Percentiles rank a stretch among this genome's conserved stretches.
Conservation (phyloP, 1,139 yeast species). For the Scheffersomyces stambukii region DNA sequence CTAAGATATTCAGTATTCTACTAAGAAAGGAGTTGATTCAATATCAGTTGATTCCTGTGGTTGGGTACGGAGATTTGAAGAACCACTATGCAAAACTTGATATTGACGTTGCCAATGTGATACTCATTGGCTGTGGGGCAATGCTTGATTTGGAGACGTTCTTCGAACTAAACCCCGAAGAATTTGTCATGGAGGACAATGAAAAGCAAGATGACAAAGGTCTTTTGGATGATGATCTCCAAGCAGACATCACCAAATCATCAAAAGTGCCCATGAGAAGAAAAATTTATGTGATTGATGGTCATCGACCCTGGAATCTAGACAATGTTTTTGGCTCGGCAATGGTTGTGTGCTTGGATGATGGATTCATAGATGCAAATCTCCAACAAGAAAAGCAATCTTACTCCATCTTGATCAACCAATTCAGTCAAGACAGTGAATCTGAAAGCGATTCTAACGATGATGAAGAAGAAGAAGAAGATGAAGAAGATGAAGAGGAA, state of each 20-base stretch:
- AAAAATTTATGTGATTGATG: constrained; percentile 76
- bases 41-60: constrained; percentile 88
- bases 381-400: constrained; percentile 52
- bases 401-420: constrained; percentile 43
- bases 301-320: constrained; percentile 94
- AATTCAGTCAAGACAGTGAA: constrained; percentile 19
- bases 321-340: constrained; percentile 87
- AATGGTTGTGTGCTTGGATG: constrained; percentile 82
- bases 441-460: constrained; percentile 30
- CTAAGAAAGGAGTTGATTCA: constrained; percentile 81
- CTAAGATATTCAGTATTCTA: constrained; percentile 67
- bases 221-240: constrained; percentile 4
- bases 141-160: constrained; percentile 81
- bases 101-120: constrained; percentile 69
- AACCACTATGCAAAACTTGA: constrained; percentile 63
- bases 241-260: background rate
- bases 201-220: constrained; percentile 8
- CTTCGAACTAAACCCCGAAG: constrained; percentile 59
- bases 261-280: constrained; percentile 14
- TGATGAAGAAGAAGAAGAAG: constrained; percentile 19
- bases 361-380: constrained; percentile 65
- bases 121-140: constrained; percentile 94
- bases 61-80: constrained; percentile 80
- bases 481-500: constrained; percentile 18
- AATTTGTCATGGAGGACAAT: constrained; percentile 19